A percentile compares a stretch with the other conserved stretches of the same genome.
These are phyloP conservation scores for Bryoerythrophyllum caledonicum DNA, from an alignment of 225 moss, liverwort and hornwort genomes.

Conservation along the genomic window DNA sequence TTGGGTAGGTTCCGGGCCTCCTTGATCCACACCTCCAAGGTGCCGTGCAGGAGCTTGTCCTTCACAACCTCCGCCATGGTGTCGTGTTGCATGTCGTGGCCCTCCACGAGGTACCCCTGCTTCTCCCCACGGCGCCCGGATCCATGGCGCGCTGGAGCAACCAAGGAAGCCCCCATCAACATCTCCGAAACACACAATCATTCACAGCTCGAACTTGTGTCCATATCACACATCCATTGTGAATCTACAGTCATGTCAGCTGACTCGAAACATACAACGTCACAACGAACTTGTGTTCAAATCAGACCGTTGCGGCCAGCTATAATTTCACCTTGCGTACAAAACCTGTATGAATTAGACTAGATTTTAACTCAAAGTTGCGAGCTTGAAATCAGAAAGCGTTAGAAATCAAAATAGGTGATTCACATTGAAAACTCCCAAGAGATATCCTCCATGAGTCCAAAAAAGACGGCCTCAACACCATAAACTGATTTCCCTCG, in stretches of 20 bases:
- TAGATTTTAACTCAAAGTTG: too few species aligned
- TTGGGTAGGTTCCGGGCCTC: slow-evolving; percentile 71
- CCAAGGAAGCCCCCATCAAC: background rate
- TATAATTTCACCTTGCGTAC: too few species aligned
- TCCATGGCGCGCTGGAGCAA: slow-evolving; percentile 8
- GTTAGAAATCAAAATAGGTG: too few species aligned
- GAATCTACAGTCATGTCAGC: background rate
- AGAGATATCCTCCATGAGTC: too few species aligned
- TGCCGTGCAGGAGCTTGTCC: slow-evolving; percentile 68
- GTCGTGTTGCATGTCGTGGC: slow-evolving; percentile 37
- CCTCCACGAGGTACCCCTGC: slow-evolving; percentile 26
- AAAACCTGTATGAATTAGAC: too few species aligned
- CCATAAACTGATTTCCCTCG: too few species aligned
- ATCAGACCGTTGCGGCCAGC: too few species aligned
- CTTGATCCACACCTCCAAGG: slow-evolving; percentile 63
- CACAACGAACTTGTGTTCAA: too few species aligned
- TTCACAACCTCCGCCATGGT: slow-evolving; percentile 53
- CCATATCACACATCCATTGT: background rate
- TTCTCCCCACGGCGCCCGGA: background rate
- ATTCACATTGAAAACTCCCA: too few species aligned
- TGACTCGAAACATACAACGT: too few species aligned
- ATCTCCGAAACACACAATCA: background rate
- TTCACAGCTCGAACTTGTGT: background rate
- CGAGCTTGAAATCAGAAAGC: too few species aligned
- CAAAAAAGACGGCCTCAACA: too few species aligned